Percentiles rank a stretch among this genome's conserved stretches.
These are phyloP conservation scores for Beta lomatogona DNA, from an alignment of 179 eudicot species.

Conservation along the genomic window DNA sequence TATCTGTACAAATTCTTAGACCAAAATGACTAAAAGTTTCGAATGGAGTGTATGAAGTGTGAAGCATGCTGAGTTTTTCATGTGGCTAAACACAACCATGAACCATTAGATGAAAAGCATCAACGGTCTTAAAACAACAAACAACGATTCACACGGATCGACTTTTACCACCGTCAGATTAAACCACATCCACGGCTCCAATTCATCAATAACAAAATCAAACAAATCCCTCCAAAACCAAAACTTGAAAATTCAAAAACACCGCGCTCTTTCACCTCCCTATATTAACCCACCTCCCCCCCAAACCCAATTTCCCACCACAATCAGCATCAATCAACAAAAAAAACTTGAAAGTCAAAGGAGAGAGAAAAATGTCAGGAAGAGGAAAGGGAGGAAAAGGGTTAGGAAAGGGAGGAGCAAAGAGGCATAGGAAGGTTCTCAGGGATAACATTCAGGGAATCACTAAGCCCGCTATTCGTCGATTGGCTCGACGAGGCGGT, in stretches of 20 bases:
- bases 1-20: too few relatives aligned
- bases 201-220: not conserved
- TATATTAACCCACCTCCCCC: not conserved
- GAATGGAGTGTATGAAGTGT: too few relatives aligned
- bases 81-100: not conserved
- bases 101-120: not conserved
- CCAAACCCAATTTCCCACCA: too few relatives aligned
- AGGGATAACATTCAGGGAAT: constrained; percentile 5
- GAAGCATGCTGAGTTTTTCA: too few relatives aligned
- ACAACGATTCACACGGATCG: not conserved
- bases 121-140: not conserved
- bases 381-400: constrained; percentile 16
- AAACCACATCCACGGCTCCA: not conserved
- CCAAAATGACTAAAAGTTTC: too few relatives aligned
- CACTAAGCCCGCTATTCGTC: constrained; percentile 1
- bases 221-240: constrained; percentile 4
- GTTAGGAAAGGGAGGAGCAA: constrained; percentile 18
- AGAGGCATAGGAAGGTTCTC: constrained; percentile 14
- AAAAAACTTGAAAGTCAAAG: not conserved
- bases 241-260: not conserved
- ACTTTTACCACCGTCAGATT: not conserved
- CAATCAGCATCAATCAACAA: not conserved
- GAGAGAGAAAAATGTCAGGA: not conserved
- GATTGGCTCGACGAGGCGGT: not conserved
- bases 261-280: not conserved